phyloP scores from a whole-genome alignment of 2,329 filamentous ascomycete genomes.

The Cladophialophora bantiana region DNA sequence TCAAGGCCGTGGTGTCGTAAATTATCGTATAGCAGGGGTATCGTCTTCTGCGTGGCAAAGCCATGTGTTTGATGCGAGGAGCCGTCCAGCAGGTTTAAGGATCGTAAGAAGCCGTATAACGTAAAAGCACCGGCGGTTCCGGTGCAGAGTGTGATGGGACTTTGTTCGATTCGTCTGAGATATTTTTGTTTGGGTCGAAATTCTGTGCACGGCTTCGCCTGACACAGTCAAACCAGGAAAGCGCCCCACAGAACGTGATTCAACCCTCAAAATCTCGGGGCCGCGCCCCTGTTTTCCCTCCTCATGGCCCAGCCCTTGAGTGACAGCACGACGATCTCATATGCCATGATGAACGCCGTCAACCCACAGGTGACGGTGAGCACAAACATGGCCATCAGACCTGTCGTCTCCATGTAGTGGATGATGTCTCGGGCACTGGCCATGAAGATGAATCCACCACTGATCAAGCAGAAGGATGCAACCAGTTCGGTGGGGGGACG shows the following conservation, averaged over 20 bases:
- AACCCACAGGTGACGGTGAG: slow-evolving; percentile 89
- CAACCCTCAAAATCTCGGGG: neutral
- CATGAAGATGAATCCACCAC: slow-evolving; percentile 92
- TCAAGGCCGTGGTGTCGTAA: neutral
- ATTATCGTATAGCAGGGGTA: slow-evolving; percentile 10
- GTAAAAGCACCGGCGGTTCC: neutral
- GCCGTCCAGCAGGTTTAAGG: slow-evolving; percentile 14
- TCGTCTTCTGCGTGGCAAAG: slow-evolving; percentile 4
- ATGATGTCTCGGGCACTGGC: slow-evolving; percentile 81
- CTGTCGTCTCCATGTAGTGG: slow-evolving; percentile 74
- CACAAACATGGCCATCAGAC: slow-evolving; percentile 88
- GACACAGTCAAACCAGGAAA: neutral
- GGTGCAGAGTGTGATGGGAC: neutral
- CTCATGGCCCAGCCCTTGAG: slow-evolving; percentile 84
- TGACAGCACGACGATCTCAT: slow-evolving; percentile 77
- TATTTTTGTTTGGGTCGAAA: neutral
- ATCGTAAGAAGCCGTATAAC: slow-evolving; percentile 3
- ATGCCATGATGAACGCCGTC: slow-evolving; percentile 83
- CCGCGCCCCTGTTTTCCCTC: slow-evolving; percentile 44
- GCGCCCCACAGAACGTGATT: neutral
- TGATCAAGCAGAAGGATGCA: slow-evolving; percentile 82
- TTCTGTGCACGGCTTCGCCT: neutral
- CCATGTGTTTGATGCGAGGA: neutral
- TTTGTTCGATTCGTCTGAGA: neutral
- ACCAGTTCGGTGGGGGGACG: slow-evolving; percentile 91